Evolutionary conservation across 2,329 filamentous ascomycete species (phyloP), one percentile per base, ranked within the genome.

Genomic region (Ceratocystis destructans): DNA sequence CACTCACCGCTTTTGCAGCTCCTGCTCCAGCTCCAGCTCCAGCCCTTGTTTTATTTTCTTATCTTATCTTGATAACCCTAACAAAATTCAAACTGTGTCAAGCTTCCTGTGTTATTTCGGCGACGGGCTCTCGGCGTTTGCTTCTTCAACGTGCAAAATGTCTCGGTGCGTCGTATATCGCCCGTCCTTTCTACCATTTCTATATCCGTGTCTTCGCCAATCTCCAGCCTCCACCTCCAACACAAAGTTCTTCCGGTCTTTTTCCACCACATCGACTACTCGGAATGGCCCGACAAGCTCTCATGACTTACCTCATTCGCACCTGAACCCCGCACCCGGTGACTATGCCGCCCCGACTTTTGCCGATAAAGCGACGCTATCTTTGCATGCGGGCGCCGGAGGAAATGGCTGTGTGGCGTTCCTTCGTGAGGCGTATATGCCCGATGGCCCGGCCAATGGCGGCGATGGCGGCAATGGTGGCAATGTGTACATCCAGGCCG

Each of bases 341-440:
- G 90, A 96, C 75, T 97, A 95, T 76, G 83, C 88, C 17, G 80
- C 86, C 41, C 85, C 90, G 3, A 87, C 87, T 57, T 99, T 99
- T 73, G 87, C 89, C 66, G 94, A 99, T 76, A 88, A 89, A 74
- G 92, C 92, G 66, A 83, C 84, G 6, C 76, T 97, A 33, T 88
- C 84, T 0, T 76, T 97, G 2, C 82, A 88, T 71, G 88, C 92
- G 20, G 94, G 94, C 7, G 77, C 80, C 1, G 94, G 94, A 31
- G 94, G 94, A 7, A 87, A 94, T 73, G 94, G 94, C 69, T 99
- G 94, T 73, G 90, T 97, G 63, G 94, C 94, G 0, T 99, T 97
- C 74, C 78, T 95, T 55, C 87, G 93, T 22, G 94, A 99, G 72
- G 93, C 93, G 69, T 97, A 89, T 75, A 81, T 96, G 37, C 84